Evolutionary conservation across 805 yeast species (phyloP).

Genomic region (Ogataea ganodermae): DNA sequence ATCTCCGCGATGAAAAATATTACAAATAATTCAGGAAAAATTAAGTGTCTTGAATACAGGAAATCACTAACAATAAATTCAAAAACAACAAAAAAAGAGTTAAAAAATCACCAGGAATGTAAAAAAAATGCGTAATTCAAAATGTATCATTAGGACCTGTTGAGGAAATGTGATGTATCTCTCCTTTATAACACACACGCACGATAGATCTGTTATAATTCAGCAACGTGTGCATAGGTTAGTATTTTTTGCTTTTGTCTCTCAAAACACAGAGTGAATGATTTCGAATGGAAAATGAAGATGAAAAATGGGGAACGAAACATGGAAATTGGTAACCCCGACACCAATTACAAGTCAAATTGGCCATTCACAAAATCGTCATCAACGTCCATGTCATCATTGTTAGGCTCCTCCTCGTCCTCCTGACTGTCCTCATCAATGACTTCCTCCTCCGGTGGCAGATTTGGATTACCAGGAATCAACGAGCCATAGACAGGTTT

Average conservation of each 20-base stretch:
- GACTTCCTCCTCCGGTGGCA: constrained; percentile 83
- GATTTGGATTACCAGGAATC: constrained; percentile 75
- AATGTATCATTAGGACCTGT: constrained; percentile 6
- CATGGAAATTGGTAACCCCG: too few relatives aligned
- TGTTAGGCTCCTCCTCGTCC: constrained; percentile 41
- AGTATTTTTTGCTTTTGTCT: not conserved
- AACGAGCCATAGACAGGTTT: constrained; percentile 59
- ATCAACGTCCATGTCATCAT: constrained; percentile 53
- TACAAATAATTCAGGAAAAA: not conserved
- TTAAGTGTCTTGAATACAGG: constrained; percentile 4
- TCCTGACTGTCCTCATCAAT: constrained; percentile 67
- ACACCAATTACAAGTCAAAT: constrained; percentile 61
- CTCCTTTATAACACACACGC: constrained; percentile 1
- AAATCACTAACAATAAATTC: constrained; percentile 2
- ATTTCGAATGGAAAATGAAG: not conserved
- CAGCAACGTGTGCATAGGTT: not conserved
- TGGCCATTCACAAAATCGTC: constrained; percentile 89
- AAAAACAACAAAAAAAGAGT: not conserved
- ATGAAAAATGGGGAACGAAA: constrained; percentile 1
- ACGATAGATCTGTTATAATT: not conserved
- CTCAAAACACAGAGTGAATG: not conserved
- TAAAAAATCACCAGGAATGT: not conserved
- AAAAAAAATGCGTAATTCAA: constrained; percentile 7
- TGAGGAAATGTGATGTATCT: constrained; percentile 1
- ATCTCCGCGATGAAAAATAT: constrained; percentile 1